These are phyloP conservation scores for Gynandropsis gynandra DNA, from an alignment of 345 rosid genomes.

Conservation along the genomic window DNA sequence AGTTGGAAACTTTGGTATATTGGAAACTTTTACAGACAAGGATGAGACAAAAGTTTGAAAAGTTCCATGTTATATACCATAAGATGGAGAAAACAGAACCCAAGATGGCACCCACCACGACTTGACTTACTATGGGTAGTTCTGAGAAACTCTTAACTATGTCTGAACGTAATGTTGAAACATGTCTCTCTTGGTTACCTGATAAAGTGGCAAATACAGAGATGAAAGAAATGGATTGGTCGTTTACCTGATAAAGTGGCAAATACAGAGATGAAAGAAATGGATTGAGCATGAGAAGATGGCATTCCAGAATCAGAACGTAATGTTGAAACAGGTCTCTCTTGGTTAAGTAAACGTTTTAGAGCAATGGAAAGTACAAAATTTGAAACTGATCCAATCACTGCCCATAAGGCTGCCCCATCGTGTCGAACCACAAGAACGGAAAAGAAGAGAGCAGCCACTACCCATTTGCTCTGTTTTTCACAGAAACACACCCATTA, in stretches of 20 bases:
- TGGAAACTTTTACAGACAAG: constrained; percentile 39
- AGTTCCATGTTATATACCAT: constrained; percentile 60
- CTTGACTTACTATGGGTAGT: constrained; percentile 68
- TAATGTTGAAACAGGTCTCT: constrained; percentile 48
- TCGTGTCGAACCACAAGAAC: constrained; percentile 58
- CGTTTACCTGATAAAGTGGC: no score
- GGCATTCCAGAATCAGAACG: constrained; percentile 96
- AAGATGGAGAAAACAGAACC: constrained; percentile 48
- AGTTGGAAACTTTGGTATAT: no score
- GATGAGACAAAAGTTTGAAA: constrained; percentile 44
- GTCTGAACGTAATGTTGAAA: constrained; percentile 41
- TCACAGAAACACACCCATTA: constrained; percentile 2
- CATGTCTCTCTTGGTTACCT: constrained; percentile 29
- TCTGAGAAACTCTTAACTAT: constrained; percentile 73
- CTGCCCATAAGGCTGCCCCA: constrained; percentile 61
- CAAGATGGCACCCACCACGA: constrained; percentile 55
- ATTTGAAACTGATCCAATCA: constrained; percentile 52
- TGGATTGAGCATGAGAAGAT: constrained; percentile 85
- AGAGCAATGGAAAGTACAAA: constrained; percentile 38
- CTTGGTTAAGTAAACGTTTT: constrained; percentile 62
- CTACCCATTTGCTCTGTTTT: constrained; percentile 77
- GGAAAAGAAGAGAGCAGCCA: constrained; percentile 41
- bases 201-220: constrained; percentile 40
- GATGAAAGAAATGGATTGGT: no score
- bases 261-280: no score